Percentiles rank a stretch among this genome's conserved stretches.
phyloP scores from a whole-genome alignment of 179 eudicot genomes.

The Silene noctiflora region DNA sequence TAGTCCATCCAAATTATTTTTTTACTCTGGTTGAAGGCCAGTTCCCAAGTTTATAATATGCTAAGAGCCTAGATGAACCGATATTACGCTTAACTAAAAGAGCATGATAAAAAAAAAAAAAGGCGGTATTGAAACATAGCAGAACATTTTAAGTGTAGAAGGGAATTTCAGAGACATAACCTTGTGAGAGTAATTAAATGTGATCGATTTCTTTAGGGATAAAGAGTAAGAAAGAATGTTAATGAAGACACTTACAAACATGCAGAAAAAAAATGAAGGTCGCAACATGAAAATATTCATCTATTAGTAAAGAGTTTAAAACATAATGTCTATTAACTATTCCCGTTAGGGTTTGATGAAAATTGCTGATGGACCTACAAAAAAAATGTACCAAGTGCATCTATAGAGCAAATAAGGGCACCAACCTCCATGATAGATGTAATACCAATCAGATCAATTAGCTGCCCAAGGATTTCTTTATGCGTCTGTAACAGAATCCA shows the following conservation, averaged over 20 bases:
- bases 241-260: neutral
- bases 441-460: conserved; percentile 91
- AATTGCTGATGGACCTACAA: neutral
- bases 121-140: neutral
- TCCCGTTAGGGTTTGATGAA: neutral
- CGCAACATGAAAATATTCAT: neutral
- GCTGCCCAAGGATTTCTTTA: conserved; percentile 69
- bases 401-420: conserved; percentile 4
- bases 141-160: neutral
- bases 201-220: neutral
- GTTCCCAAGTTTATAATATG: too few species aligned
- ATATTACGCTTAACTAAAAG: too few species aligned
- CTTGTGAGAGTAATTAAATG: neutral
- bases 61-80: too few species aligned
- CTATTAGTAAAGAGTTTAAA: neutral
- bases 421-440: conserved; percentile 98
- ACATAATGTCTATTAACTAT: neutral
- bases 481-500: conserved; percentile 48
- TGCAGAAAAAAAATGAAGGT: neutral
- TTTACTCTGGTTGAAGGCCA: neutral
- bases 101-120: too few species aligned
- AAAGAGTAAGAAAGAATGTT: neutral
- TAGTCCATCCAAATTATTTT: neutral
- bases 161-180: neutral
- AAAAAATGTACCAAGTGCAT: neutral